These are phyloP conservation scores for Malus sylvestris DNA, from an alignment of 306 rosid genomes.

Conservation along the genomic window DNA sequence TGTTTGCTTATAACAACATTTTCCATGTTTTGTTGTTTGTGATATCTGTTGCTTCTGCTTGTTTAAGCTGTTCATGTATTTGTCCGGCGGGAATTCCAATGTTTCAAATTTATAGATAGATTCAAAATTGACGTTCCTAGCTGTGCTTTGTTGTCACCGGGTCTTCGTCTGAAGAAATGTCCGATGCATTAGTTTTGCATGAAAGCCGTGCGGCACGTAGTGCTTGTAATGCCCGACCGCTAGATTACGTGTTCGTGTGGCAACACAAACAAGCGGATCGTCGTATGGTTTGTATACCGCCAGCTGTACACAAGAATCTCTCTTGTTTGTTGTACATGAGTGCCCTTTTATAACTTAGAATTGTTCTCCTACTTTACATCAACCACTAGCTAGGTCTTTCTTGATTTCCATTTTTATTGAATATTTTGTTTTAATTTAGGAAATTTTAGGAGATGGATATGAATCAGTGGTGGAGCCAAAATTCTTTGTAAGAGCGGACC, in stretches of 20 bases:
- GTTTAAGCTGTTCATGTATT: not conserved
- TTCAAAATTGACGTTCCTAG: not conserved
- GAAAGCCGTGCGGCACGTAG: not conserved
- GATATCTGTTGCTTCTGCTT: not conserved
- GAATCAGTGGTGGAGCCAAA: no score
- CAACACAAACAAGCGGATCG: not conserved
- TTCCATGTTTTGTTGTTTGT: not conserved
- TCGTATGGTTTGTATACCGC: no score
- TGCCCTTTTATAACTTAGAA: not conserved
- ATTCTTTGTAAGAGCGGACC: no score
- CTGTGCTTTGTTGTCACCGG: constrained; percentile 2
- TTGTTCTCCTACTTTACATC: not conserved
- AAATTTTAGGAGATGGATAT: not conserved
- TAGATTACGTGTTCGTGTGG: not conserved
- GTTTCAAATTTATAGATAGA: not conserved
- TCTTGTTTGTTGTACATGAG: not conserved
- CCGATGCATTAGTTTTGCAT: not conserved
- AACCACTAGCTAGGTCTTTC: not conserved
- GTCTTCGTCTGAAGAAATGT: not conserved
- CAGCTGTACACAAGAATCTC: not conserved
- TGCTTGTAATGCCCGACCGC: not conserved
- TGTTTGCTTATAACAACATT: not conserved
- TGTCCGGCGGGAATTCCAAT: constrained; percentile 5
- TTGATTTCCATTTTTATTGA: not conserved
- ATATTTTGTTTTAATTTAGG: not conserved